Evolutionary conservation across 352 stramenopile species (phyloP).

Genomic region (Saprolegnia parasitica): DNA sequence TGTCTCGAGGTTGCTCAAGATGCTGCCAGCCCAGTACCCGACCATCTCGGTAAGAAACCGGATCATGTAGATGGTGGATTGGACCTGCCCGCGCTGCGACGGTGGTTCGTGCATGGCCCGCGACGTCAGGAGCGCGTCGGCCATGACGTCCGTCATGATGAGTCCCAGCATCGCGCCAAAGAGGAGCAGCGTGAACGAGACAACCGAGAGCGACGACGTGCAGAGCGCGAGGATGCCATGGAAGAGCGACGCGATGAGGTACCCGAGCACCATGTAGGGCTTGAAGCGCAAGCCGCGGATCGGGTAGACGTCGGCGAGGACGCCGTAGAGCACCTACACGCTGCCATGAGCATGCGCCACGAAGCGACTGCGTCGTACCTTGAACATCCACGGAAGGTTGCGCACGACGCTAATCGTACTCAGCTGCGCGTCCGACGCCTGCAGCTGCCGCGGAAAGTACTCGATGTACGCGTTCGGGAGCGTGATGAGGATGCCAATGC

Average conservation of each 20-base stretch:
- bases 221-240: constrained; percentile 43
- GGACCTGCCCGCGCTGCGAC: constrained; percentile 38
- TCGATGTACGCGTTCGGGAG: constrained; percentile 71
- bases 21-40: constrained; percentile 59
- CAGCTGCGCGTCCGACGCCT: constrained; percentile 63
- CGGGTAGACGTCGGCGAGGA: constrained; percentile 61
- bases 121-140: constrained; percentile 60
- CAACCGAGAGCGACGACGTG: constrained; percentile 41
- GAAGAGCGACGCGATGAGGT: constrained; percentile 52
- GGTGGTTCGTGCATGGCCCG: constrained; percentile 50
- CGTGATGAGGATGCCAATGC: constrained; percentile 58
- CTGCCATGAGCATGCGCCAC: background rate
- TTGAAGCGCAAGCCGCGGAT: constrained; percentile 57
- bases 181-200: constrained; percentile 63
- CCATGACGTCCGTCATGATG: constrained; percentile 81
- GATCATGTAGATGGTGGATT: constrained; percentile 72
- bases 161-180: constrained; percentile 65
- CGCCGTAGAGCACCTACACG: constrained; percentile 50
- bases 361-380: constrained; percentile 30
- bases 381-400: constrained; percentile 71
- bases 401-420: constrained; percentile 64
- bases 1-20: constrained; percentile 49
- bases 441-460: constrained; percentile 58
- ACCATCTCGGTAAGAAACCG: constrained; percentile 74
- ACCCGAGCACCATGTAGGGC: constrained; percentile 70